These are phyloP conservation scores for Urochloa ruziziensis DNA, from an alignment of 176 grass and related monocot genomes.

Conservation along the genomic window DNA sequence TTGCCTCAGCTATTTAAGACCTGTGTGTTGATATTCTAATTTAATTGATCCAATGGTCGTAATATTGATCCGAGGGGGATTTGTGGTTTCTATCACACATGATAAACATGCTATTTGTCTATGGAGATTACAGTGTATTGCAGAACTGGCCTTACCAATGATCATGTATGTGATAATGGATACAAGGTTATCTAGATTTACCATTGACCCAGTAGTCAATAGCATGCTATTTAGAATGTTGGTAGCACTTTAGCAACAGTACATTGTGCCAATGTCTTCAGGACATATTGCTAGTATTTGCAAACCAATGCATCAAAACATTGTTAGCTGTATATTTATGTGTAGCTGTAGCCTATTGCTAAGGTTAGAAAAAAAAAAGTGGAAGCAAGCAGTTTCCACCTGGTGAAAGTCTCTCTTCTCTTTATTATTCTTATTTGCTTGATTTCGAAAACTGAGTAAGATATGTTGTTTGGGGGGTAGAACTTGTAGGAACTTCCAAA, in stretches of 20 bases:
- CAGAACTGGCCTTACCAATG: background rate
- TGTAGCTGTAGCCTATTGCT: too few species aligned
- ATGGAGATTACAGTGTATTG: background rate
- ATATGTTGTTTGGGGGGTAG: background rate
- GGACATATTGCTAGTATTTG: conserved; percentile 3
- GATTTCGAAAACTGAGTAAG: too few species aligned
- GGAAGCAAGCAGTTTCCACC: too few species aligned
- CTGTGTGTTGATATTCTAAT: background rate
- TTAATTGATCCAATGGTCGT: background rate
- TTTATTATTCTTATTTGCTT: too few species aligned
- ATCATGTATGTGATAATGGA: background rate
- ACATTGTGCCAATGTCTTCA: background rate
- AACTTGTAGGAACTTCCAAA: background rate
- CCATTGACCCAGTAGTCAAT: background rate
- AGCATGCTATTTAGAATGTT: background rate
- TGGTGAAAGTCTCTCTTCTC: too few species aligned
- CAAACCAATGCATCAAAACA: background rate
- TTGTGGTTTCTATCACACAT: background rate
- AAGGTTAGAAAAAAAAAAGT: too few species aligned
- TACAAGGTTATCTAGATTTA: conserved; percentile 1
- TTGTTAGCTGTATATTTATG: too few species aligned
- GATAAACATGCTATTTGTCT: background rate
- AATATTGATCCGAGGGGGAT: too few species aligned
- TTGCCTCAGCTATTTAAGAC: background rate
- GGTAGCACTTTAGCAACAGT: background rate